Evolutionary conservation across 441 rosid genomes (phyloP).

Genomic region (Monsonia emarginata): DNA sequence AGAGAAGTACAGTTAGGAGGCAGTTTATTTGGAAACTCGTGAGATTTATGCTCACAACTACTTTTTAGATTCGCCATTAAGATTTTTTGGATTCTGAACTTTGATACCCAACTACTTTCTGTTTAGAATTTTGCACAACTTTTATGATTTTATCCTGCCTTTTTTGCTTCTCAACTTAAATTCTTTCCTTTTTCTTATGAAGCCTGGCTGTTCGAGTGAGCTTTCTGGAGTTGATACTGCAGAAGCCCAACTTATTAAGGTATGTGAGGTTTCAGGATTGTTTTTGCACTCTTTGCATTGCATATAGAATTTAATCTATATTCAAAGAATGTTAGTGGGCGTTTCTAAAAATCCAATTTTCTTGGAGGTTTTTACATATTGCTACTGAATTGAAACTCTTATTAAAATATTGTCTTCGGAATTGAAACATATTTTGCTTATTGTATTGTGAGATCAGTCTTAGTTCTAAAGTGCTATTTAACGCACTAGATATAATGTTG

Average conservation of each 20-base stretch:
- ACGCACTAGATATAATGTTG: neutral
- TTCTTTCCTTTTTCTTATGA: constrained; percentile 16
- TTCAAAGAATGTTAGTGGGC: neutral
- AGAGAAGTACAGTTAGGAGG: too few relatives aligned
- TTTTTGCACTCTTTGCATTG: neutral
- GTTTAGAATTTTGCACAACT: neutral
- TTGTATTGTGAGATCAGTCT: neutral
- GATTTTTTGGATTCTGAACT: neutral
- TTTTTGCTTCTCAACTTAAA: constrained; percentile 8
- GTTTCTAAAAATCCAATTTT: neutral
- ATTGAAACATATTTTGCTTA: neutral
- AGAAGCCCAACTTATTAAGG: constrained; percentile 80
- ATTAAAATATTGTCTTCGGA: neutral
- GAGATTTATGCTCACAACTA: neutral
- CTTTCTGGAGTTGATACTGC: constrained; percentile 49
- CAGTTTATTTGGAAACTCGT: neutral
- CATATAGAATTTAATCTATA: neutral
- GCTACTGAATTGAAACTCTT: neutral
- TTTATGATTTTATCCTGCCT: neutral
- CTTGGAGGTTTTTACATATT: neutral
- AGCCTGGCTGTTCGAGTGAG: constrained; percentile 96
- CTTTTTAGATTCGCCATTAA: neutral
- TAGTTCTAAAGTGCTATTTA: neutral
- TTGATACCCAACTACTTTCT: neutral
- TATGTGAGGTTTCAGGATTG: constrained; percentile 10